A percentile compares a stretch with the other conserved stretches of the same genome.
Conservation (phyloP, 208 protist species). For the Trypanosoma vivax region DNA sequence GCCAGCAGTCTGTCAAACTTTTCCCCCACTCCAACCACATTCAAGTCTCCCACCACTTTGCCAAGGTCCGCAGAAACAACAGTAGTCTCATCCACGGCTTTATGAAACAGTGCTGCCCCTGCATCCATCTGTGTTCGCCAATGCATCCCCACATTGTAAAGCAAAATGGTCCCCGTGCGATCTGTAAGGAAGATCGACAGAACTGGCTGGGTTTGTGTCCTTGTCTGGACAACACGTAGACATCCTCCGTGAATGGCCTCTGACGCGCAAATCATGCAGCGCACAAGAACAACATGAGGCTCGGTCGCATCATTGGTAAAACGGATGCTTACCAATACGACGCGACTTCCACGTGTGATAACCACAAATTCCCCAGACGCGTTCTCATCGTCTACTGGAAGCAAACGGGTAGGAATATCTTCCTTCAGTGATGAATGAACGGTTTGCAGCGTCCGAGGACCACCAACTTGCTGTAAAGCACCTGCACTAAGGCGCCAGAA, state of each 20-base stretch:
- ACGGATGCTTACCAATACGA: slow-evolving; percentile 5
- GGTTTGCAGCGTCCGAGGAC: slow-evolving; percentile 2
- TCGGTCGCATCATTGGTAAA: slow-evolving; percentile 4
- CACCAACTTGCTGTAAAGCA: slow-evolving; percentile 10
- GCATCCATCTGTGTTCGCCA: slow-evolving; percentile 42
- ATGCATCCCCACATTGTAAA: slow-evolving; percentile 70
- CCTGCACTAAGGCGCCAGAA: slow-evolving; percentile 25
- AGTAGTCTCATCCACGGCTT: slow-evolving; percentile 39
- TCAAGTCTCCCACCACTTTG: slow-evolving; percentile 41
- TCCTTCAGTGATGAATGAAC: slow-evolving; percentile 14
- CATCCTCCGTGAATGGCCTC: slow-evolving; percentile 16
- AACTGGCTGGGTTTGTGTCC: slow-evolving; percentile 33
- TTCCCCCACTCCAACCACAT: slow-evolving; percentile 19
- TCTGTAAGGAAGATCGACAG: slow-evolving; percentile 57
- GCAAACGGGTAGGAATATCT: slow-evolving; percentile 13
- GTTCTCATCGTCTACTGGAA: slow-evolving; percentile 8
- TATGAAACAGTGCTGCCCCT: slow-evolving; percentile 22
- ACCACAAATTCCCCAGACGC: slow-evolving; percentile 7
- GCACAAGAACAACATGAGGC: slow-evolving; percentile 17
- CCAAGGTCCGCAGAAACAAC: slow-evolving; percentile 47
- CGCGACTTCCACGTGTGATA: slow-evolving; percentile 15
- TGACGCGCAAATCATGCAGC: slow-evolving; percentile 16
- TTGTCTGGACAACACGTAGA: slow-evolving; percentile 13
- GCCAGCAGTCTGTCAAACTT: slow-evolving; percentile 18
- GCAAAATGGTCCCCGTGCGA: slow-evolving; percentile 44